Conservation (phyloP, 202 grass and related monocot species). For the Miscanthus sacchariflorus region DNA sequence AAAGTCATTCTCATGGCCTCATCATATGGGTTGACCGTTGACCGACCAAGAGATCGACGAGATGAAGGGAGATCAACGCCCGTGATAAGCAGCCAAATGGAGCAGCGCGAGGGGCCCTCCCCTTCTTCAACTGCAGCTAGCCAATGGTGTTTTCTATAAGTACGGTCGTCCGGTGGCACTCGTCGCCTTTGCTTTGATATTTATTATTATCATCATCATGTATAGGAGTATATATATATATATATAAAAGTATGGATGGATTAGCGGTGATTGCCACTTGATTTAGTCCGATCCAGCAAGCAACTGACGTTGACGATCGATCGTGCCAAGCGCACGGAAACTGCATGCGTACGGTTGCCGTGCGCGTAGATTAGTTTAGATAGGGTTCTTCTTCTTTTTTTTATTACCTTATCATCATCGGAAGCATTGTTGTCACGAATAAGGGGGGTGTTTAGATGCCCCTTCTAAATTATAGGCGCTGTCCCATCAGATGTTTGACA, state of each 20-base stretch:
- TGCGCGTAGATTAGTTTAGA: neutral
- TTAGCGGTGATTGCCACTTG: neutral
- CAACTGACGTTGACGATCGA: neutral
- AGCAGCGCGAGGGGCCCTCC: neutral
- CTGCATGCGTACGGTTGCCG: neutral
- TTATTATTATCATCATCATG: no score
- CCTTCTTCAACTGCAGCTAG: neutral
- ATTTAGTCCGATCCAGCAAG: neutral
- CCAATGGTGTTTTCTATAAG: neutral
- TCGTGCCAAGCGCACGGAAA: neutral
- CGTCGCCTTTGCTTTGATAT: neutral
- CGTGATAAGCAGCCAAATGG: conserved; percentile 39
- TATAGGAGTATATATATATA: neutral
- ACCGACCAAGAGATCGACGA: neutral
- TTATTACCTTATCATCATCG: no score
- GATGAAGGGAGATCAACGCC: no score
- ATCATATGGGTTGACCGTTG: neutral
- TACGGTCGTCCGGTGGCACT: neutral
- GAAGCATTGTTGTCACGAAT: no score
- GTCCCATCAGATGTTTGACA: no score
- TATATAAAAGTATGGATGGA: neutral
- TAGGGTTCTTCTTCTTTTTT: no score
- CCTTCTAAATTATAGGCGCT: no score
- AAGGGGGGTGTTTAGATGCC: no score
- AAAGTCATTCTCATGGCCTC: neutral